Base-by-base conservation (phyloP, 2,329 filamentous ascomycete species). In the Trichoderma hamatum region DNA sequence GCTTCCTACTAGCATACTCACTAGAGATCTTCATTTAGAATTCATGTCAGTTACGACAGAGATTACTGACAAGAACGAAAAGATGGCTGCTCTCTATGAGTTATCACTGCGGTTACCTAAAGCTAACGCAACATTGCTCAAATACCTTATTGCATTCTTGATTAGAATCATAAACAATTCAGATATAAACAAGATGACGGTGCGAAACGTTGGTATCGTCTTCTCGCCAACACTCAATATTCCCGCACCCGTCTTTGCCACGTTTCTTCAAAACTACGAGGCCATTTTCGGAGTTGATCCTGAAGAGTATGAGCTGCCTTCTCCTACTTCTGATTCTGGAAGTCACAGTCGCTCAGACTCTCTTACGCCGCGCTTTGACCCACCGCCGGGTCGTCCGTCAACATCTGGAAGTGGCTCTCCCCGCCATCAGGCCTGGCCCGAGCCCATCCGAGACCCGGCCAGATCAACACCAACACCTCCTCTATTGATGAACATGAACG, bases 191-290 rank as follows among this genome's bases (percentile, higher is more conserved):
- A 98, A 97, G 84, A 99, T 99, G 96, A 97, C 92, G 13, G 92
- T 97, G 65, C 90, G 95, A 73, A 99, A 99, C 76, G 93, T 99
- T 67, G 95, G 96, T 72, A 98, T 99, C 74, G 95, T 99, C 68
- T 99, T 99, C 79, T 97, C 96, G 19, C 96, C 96, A 0, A 98
- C 96, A 0, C 86, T 99, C 66, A 98, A 98, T 78, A 97, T 99
- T 54, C 95, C 96, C 0, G 94, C 94, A 0, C 94, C 95, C 0
- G 91, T 99, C 13, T 97, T 99, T 78, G 94, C 94, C 3, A 87
- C 96, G 79, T 96, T 99, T 79, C 85, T 99, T 69, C 94, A 96
- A 72, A 94, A 98, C 75, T 97, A 93, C 76, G 87, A 92, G 71
- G 87, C 86, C 52, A 95, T 99, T 59, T 99, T 98, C 76, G 91